phyloP scores from a whole-genome alignment of 768 basidiomycete genomes.

The Suillus occidentalis region DNA sequence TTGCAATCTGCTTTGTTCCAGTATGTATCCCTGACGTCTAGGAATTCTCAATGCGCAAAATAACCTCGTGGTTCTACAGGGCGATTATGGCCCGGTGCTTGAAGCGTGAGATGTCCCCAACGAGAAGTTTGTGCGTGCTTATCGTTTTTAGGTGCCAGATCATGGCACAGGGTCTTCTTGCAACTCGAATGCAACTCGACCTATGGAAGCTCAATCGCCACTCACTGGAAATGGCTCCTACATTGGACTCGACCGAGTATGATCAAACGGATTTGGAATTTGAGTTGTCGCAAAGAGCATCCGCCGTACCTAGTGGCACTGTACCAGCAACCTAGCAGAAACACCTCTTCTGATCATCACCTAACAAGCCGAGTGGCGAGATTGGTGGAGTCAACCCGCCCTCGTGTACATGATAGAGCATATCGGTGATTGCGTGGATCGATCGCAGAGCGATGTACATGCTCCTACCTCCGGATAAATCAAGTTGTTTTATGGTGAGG shows the following conservation, averaged over 20 bases:
- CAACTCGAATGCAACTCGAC: slow-evolving; percentile 1
- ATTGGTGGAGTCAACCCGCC: background rate
- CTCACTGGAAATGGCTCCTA: background rate
- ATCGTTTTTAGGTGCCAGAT: background rate
- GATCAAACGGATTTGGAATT: background rate
- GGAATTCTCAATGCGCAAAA: background rate
- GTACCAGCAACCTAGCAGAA: background rate
- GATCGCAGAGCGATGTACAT: background rate
- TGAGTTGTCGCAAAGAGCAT: background rate
- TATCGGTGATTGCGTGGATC: background rate
- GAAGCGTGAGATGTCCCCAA: background rate
- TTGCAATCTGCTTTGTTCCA: background rate
- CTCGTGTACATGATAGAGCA: background rate
- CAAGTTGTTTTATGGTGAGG: background rate
- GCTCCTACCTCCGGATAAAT: background rate
- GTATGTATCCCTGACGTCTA: background rate
- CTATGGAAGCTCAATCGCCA: background rate
- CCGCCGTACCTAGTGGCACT: background rate
- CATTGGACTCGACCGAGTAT: background rate
- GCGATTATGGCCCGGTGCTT: background rate
- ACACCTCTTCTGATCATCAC: background rate
- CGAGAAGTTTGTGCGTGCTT: no score
- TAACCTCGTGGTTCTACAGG: background rate
- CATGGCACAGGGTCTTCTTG: background rate
- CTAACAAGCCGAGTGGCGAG: background rate